phyloP scores from a whole-genome alignment of 768 basidiomycete species.

The Termitomyces sp. region DNA sequence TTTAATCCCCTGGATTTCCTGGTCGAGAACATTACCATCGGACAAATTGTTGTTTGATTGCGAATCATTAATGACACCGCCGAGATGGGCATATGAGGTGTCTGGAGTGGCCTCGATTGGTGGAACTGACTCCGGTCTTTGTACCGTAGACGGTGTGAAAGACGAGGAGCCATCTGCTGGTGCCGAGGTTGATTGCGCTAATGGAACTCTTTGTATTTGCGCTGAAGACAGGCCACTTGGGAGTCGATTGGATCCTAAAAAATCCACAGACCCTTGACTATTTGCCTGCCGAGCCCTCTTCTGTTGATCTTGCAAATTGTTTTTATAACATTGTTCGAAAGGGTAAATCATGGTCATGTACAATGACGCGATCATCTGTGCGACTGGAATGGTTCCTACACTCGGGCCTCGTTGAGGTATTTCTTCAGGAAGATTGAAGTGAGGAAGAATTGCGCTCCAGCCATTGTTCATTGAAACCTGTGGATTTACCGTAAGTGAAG shows the following conservation, averaged over 20 bases:
- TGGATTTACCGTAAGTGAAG: conserved; percentile 9
- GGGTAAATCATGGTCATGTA: conserved; percentile 61
- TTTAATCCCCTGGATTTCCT: conserved; percentile 61
- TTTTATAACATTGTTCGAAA: conserved; percentile 68
- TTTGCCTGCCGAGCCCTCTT: conserved; percentile 41
- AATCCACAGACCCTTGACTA: conserved; percentile 19
- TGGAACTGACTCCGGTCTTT: conserved; percentile 23
- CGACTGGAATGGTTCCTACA: conserved; percentile 42
- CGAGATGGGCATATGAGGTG: conserved; percentile 13
- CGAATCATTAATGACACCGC: conserved; percentile 8
- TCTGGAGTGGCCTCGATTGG: conserved; percentile 19
- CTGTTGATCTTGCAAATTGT: conserved; percentile 54
- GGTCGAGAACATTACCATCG: conserved; percentile 43
- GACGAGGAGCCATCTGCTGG: conserved; percentile 18
- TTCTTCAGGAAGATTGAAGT: conserved; percentile 59
- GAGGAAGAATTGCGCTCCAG: conserved; percentile 49
- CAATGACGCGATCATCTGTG: conserved; percentile 46
- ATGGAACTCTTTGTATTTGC: conserved; percentile 22
- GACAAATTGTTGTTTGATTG: conserved; percentile 9
- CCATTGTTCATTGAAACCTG: conserved; percentile 47
- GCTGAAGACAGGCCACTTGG: conserved; percentile 9
- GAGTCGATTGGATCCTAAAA: conserved; percentile 5
- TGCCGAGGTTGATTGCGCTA: neutral
- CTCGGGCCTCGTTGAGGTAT: conserved; percentile 35
- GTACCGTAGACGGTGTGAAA: conserved; percentile 19